Conservation (phyloP, 1,139 yeast species). For the Suhomyces bokatorum region DNA sequence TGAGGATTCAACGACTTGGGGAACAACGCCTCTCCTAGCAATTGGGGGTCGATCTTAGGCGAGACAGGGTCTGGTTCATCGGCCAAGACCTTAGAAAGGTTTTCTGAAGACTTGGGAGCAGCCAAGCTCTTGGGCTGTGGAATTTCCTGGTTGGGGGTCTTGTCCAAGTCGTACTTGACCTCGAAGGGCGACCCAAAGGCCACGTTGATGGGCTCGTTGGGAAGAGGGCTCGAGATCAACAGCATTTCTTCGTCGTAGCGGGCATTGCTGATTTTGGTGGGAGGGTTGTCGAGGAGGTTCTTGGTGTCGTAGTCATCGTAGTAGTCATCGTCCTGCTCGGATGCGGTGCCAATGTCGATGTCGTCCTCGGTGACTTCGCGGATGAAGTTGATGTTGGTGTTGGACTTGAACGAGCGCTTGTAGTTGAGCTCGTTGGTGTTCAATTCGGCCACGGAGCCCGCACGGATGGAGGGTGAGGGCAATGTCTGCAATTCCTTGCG, state of each 20-base stretch:
- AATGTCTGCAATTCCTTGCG: not conserved
- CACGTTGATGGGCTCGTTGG: slow-evolving; percentile 11
- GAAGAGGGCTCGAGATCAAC: slow-evolving; percentile 14
- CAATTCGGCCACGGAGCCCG: slow-evolving; percentile 7
- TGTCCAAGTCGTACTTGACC: slow-evolving; percentile 21
- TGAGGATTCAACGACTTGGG: slow-evolving; percentile 66
- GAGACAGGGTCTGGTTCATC: not conserved
- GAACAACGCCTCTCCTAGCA: slow-evolving; percentile 63
- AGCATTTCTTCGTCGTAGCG: slow-evolving; percentile 35
- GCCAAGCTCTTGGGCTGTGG: slow-evolving; percentile 5
- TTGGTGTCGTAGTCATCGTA: slow-evolving; percentile 25
- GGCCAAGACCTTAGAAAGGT: slow-evolving; percentile 9
- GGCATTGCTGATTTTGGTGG: slow-evolving; percentile 25
- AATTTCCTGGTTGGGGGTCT: slow-evolving; percentile 8
- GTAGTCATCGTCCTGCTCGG: slow-evolving; percentile 14
- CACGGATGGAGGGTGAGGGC: slow-evolving; percentile 4
- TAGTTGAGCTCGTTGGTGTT: not conserved
- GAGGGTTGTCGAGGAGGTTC: slow-evolving; percentile 30
- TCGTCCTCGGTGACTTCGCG: slow-evolving; percentile 37
- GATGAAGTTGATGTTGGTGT: slow-evolving; percentile 31
- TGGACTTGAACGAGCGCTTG: slow-evolving; percentile 18
- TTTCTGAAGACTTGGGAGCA: slow-evolving; percentile 8
- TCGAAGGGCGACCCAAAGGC: slow-evolving; percentile 40
- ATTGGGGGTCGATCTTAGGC: slow-evolving; percentile 1
- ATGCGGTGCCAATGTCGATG: slow-evolving; percentile 6